Evolutionary conservation across 768 basidiomycete genomes (phyloP).

Genomic region (Ephemerocybe angulata): DNA sequence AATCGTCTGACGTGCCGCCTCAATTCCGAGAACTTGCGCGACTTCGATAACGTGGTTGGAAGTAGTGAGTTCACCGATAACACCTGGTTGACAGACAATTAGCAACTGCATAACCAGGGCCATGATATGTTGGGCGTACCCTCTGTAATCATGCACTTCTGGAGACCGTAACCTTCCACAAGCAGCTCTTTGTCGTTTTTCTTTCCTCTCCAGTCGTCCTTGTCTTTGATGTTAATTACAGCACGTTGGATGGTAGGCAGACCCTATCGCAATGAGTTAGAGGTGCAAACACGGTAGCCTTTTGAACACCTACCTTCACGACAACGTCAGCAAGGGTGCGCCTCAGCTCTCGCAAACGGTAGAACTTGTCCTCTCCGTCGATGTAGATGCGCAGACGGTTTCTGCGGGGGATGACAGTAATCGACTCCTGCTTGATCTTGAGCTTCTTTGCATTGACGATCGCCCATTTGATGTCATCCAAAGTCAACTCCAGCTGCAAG

Average conservation of each 20-base stretch:
- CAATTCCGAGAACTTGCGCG: conserved; percentile 93
- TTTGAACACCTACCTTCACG: too few relatives aligned
- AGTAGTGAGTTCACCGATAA: conserved; percentile 86
- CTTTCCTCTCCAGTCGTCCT: conserved; percentile 72
- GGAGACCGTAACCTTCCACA: conserved; percentile 95
- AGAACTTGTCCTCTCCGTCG: conserved; percentile 75
- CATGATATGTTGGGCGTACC: conserved; percentile 42
- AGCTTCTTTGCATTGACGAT: conserved; percentile 84
- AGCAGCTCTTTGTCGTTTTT: conserved; percentile 89
- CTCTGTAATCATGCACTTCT: conserved; percentile 96
- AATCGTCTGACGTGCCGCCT: conserved; percentile 91
- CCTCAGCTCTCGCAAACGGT: conserved; percentile 81
- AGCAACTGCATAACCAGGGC: neutral
- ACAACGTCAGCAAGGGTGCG: conserved; percentile 80
- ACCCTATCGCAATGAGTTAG: too few relatives aligned
- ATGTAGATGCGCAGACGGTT: conserved; percentile 77
- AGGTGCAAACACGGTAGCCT: too few relatives aligned
- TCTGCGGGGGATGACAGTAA: conserved; percentile 71
- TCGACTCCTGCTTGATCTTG: conserved; percentile 88
- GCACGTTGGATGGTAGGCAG: conserved; percentile 85
- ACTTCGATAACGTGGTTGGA: conserved; percentile 98
- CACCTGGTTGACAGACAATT: conserved; percentile 52
- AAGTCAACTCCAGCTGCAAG: conserved; percentile 78
- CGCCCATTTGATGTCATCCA: conserved; percentile 92
- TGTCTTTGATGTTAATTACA: conserved; percentile 93